phyloP scores from a whole-genome alignment of 2,329 filamentous ascomycete species.

The Neofusicoccum ribis region DNA sequence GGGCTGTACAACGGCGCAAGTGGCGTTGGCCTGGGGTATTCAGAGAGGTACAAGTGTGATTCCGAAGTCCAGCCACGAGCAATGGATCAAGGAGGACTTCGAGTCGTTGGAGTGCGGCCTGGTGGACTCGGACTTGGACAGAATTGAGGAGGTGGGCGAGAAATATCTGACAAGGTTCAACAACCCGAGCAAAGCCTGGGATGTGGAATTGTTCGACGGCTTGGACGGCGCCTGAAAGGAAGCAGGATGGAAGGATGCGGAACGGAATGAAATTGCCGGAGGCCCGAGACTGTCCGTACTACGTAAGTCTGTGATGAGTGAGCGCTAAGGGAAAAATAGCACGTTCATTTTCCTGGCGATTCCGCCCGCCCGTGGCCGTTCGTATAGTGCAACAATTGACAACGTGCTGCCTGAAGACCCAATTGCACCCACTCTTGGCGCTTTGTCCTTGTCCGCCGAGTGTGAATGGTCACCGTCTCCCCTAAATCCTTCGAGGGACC shows the following conservation, averaged over 20 bases:
- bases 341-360: background rate
- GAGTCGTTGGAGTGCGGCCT: constrained; percentile 37
- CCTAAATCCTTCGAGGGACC: background rate
- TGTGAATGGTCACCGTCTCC: background rate
- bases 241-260: background rate
- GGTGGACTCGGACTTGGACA: constrained; percentile 39
- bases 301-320: background rate
- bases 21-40: constrained; percentile 52
- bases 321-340: constrained; percentile 4
- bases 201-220: constrained; percentile 43
- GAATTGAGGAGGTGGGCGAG: constrained; percentile 33
- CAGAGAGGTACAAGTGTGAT: constrained; percentile 45
- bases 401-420: background rate
- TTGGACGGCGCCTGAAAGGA: constrained; percentile 33
- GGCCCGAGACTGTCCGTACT: background rate
- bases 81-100: constrained; percentile 48
- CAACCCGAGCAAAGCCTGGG: constrained; percentile 43
- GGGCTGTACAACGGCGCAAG: constrained; percentile 46
- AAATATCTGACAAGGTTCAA: constrained; percentile 39
- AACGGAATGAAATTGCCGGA: background rate
- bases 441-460: background rate
- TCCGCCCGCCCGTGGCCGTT: background rate
- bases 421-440: background rate
- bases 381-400: background rate
- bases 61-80: constrained; percentile 50